Percentiles rank a stretch among this genome's conserved stretches.
Evolutionary conservation across 202 grass and related monocot genomes (phyloP).

Genomic region (Bolboschoenoplectus hybrid): DNA sequence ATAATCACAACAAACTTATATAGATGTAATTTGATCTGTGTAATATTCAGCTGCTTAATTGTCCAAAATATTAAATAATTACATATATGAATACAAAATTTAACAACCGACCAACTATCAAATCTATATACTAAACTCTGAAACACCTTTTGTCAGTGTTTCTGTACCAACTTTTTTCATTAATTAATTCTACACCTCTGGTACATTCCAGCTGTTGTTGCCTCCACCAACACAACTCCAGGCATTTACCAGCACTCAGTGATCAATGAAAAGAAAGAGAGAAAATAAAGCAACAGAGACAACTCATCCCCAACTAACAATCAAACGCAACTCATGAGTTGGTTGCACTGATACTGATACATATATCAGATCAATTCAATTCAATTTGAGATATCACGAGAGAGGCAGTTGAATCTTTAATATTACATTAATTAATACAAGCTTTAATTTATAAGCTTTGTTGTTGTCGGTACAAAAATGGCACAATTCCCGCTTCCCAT

Average conservation of each 20-base stretch:
- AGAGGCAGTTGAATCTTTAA: not conserved
- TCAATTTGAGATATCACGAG: slow-evolving; percentile 21
- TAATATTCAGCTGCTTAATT: not conserved
- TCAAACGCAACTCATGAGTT: not conserved
- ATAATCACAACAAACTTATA: too few species aligned
- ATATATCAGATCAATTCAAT: not conserved
- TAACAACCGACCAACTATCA: not conserved
- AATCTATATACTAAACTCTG: not conserved
- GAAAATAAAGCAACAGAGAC: slow-evolving; percentile 14
- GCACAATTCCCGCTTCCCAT: not conserved
- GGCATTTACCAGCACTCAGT: not conserved
- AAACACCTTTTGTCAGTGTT: not conserved
- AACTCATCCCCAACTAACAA: not conserved
- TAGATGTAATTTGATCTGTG: too few species aligned
- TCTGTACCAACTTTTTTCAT: not conserved
- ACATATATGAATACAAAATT: not conserved
- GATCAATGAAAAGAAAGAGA: not conserved
- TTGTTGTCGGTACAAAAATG: not conserved
- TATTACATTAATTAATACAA: not conserved
- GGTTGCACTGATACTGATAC: not conserved
- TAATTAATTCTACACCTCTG: not conserved
- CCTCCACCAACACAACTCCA: not conserved
- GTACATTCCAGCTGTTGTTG: not conserved
- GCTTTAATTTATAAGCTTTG: not conserved
- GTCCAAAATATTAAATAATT: not conserved